Base-by-base conservation (phyloP, 306 rosid genomes). In the Cyclanthera cordifolia region DNA sequence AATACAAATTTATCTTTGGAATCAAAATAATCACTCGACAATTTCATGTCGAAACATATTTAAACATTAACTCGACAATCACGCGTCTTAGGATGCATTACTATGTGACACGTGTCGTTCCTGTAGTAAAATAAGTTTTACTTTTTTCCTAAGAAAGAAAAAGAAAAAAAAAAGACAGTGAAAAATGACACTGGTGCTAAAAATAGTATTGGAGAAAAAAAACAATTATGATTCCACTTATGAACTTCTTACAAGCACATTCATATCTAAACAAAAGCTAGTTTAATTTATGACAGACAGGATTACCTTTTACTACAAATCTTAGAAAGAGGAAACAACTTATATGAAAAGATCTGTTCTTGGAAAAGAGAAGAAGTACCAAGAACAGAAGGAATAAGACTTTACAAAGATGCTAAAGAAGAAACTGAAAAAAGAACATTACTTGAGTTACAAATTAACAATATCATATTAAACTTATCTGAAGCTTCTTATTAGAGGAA, bases 291-390 rank as follows among this genome's bases (percentile, higher is more conserved):
- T 32, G 46, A 32, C 50, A 61, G 37, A 13, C 25, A 64, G 10
- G 63, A 56, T 27, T 27, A 25, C 20, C 11, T 55, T 39, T 41
- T 41, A 64, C 52, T 64, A 64, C 52, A 64, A 21, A 34, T 43
- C 53, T 61, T 61, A 39, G 15, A 60, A 24, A 13, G 8, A 10
- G 30, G 2, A 55, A 25, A 17, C 50, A 64, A 43, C 32, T 43
- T 49, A 45, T 24, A 66, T 51, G 74, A 49, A 76, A 74, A 79
- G 67, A 67, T 59, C 56, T 60, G 68, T 63, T 52, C 73, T 73
- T 37, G 67, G 23, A 57, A 7, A 28, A 28, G 65, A 57, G 65
- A 55, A 51, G 58, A 53, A 30, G 41, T 25, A 28, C 66, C 46
- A 59, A n/a, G 25, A 24, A 15, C 43, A 56, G 12, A 28, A 56